Evolutionary conservation across 1,284 basidiomycete species (phyloP).

Genomic region (Pascua sp.): DNA sequence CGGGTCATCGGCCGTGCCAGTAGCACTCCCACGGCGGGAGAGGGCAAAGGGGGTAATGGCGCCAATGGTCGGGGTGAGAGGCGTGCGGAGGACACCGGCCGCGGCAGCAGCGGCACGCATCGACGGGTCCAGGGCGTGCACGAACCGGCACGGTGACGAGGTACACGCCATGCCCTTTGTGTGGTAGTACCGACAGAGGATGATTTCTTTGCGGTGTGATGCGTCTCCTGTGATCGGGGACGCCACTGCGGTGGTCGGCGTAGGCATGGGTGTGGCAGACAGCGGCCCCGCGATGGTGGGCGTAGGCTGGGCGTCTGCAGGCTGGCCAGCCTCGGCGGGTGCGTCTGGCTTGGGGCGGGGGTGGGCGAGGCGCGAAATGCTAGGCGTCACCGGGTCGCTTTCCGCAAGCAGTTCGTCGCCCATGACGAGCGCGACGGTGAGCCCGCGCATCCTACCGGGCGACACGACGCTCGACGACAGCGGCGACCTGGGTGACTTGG

Average conservation of each 20-base stretch:
- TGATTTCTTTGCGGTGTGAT: conserved; percentile 28
- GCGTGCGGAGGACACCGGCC: no score
- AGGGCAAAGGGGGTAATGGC: no score
- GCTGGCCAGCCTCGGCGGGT: no score
- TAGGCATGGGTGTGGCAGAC: not conserved
- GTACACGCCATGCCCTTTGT: conserved; percentile 48
- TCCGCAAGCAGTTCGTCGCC: conserved; percentile 29
- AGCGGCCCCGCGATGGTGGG: no score
- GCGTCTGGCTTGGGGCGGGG: not conserved
- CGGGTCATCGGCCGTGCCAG: conserved; percentile 18
- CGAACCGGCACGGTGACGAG: conserved; percentile 49
- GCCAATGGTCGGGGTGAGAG: no score
- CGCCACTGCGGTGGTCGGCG: not conserved
- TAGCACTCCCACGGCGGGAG: no score
- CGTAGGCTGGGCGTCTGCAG: no score
- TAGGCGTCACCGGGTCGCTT: conserved; percentile 30
- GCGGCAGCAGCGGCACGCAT: no score
- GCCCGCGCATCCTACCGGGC: conserved; percentile 23
- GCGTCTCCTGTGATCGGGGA: not conserved
- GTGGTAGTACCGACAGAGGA: conserved; percentile 50
- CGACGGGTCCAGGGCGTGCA: conserved; percentile 34
- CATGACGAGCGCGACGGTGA: conserved; percentile 39
- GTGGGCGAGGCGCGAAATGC: conserved; percentile 1
- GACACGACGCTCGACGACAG: no score
- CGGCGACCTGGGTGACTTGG: no score